phyloP scores from a whole-genome alignment of 2,329 filamentous ascomycete species.

The Periconia digitata region DNA sequence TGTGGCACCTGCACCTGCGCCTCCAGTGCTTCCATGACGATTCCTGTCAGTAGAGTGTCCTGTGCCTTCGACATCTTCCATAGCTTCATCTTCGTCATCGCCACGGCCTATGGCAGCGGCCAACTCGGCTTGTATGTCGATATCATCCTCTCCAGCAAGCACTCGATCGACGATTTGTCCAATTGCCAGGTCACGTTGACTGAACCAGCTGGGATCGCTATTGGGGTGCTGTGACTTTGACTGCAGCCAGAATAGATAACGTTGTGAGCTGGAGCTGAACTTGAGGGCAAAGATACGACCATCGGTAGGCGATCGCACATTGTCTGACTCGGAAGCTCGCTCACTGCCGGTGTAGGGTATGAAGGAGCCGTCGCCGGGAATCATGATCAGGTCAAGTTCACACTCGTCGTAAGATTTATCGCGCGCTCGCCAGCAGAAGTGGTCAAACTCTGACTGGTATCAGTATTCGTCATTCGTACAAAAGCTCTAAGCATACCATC shows the following conservation, averaged over 20 bases:
- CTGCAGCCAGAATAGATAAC: conserved; percentile 95
- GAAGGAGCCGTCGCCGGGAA: conserved; percentile 86
- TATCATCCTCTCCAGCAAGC: conserved; percentile 78
- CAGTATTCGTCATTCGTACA: conserved; percentile 6
- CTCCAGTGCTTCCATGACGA: conserved; percentile 60
- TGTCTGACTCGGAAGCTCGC: conserved; percentile 54
- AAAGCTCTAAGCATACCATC: conserved; percentile 63
- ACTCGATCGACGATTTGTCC: conserved; percentile 83
- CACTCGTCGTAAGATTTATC: conserved; percentile 69
- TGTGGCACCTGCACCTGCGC: conserved; percentile 82
- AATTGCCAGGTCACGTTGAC: conserved; percentile 80
- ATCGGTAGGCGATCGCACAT: conserved; percentile 68
- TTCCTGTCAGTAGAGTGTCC: conserved; percentile 38
- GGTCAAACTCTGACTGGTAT: conserved; percentile 68
- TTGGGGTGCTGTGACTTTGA: conserved; percentile 76
- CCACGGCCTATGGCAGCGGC: conserved; percentile 57
- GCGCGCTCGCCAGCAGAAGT: conserved; percentile 96
- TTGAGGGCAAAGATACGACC: conserved; percentile 92
- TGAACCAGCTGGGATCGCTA: conserved; percentile 76
- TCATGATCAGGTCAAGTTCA: conserved; percentile 89
- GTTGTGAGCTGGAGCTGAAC: conserved; percentile 87
- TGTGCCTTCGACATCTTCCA: conserved; percentile 60
- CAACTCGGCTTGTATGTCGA: conserved; percentile 75
- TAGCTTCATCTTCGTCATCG: conserved; percentile 68
- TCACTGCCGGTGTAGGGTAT: conserved; percentile 67